Percentiles rank a stretch among this genome's conserved stretches.
These are phyloP conservation scores for Cyclostephanos invisitatus DNA, from an alignment of 108 stramenopile species.

Conservation along the genomic window DNA sequence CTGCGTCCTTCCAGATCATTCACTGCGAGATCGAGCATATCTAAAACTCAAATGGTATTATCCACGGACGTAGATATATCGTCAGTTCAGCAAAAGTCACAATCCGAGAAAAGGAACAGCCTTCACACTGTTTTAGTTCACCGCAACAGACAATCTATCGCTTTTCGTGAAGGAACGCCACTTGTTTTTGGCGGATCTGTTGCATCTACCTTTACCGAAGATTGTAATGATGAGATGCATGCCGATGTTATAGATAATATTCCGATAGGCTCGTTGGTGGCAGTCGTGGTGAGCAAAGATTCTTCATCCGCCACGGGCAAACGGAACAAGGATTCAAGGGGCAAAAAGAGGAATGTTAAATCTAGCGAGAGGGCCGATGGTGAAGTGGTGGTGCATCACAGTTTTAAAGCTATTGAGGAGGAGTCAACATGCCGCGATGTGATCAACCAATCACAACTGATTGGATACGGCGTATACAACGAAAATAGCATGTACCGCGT, in stretches of 20 bases:
- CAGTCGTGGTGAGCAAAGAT: conserved; percentile 59
- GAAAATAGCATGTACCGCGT: conserved; percentile 82
- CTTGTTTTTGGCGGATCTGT: conserved; percentile 75
- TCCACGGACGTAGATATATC: neutral
- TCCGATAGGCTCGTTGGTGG: conserved; percentile 60
- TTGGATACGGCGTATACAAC: conserved; percentile 90
- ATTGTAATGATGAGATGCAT: conserved; percentile 1
- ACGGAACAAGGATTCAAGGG: conserved; percentile 20
- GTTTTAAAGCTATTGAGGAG: conserved; percentile 10
- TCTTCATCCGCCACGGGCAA: neutral
- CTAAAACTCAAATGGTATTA: neutral
- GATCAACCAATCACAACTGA: conserved; percentile 47
- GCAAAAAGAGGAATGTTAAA: conserved; percentile 18
- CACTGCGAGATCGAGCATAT: neutral
- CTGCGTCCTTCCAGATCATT: neutral
- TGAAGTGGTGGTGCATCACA: conserved; percentile 39
- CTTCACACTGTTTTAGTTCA: conserved; percentile 63
- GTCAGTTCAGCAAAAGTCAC: conserved; percentile 1
- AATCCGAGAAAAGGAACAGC: neutral
- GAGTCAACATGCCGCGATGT: conserved; percentile 6
- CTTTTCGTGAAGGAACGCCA: conserved; percentile 76
- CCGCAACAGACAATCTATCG: conserved; percentile 68
- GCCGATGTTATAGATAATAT: conserved; percentile 12
- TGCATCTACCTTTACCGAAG: conserved; percentile 37
- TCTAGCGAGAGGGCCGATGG: conserved; percentile 4